Base-by-base conservation (phyloP, 1,284 basidiomycete genomes). In the Salmacisia buchloeana region DNA sequence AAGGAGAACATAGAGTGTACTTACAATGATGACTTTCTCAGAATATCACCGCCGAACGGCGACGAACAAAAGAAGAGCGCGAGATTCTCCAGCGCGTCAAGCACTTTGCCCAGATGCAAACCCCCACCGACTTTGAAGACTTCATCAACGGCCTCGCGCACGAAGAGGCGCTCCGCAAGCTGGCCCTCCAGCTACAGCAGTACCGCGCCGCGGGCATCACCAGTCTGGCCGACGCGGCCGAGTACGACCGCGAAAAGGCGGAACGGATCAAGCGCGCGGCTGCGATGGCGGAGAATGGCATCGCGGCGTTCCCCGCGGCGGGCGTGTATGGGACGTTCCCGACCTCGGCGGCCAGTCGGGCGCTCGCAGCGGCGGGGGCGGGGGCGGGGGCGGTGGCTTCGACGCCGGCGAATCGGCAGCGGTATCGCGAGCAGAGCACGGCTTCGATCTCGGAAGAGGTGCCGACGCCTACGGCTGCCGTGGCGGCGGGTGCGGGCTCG, bases 91-190 rank as follows among this genome's bases (percentile, higher is more conserved):
- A 91, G 73, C 87, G 94, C 36, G 85, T 94, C 66, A 90, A 94
- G 73, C 92, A 93, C 18, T 96, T 97, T 80, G 88, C 94, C 27
- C 88, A 90, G 64, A 83, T 97, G 54, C 93, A 97, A 80, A 94
- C 92, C 0, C 88, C 91, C 0, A 86, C 89, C 64, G 94, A 98
- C 79, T 96, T 91, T 73, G 94, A 98, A 77, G 84, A 84, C 2
- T 90, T 98, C 75, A 84, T 89, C 33, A 86, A 92, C 25, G 94
- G 96, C 60, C 85, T 97, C 63, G 85, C 97, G 66, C 74, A 76
- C 63, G 77, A 79, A 61, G 77, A 79, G 58, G 75, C 75, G 27
- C 64, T 79, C 46, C 65, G 72, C 38, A 69, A 69, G 54, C 67
- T 70, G 15, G 74, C 73, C 2, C 65, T 69, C 3, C 76, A 78